These are phyloP conservation scores for Tephrocybe rancida DNA, from an alignment of 768 basidiomycete genomes.

Conservation along the genomic window DNA sequence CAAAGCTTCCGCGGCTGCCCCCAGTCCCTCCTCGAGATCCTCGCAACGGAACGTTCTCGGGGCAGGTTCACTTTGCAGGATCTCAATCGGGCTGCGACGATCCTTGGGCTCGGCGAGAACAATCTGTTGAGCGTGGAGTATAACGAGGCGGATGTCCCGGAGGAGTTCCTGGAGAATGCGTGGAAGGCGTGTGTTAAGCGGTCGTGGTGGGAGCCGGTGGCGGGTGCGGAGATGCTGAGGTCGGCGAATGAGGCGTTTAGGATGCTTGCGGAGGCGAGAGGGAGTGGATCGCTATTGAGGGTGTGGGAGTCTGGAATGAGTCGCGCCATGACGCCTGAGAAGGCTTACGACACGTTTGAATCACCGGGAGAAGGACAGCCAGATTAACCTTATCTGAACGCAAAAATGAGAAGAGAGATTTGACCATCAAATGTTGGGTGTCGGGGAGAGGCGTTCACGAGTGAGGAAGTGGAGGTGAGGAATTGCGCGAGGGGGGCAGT, in stretches of 20 bases:
- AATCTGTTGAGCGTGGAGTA: conserved; percentile 66
- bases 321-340: conserved; percentile 63
- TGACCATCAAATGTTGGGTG: conserved; percentile 28
- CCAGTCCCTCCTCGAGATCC: conserved; percentile 54
- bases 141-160: conserved; percentile 61
- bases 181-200: conserved; percentile 63
- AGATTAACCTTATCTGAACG: no score
- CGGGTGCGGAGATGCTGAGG: conserved; percentile 48
- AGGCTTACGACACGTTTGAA: conserved; percentile 76
- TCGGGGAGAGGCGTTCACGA: conserved; percentile 19
- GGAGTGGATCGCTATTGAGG: conserved; percentile 49
- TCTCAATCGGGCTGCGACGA: conserved; percentile 42
- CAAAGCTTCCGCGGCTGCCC: conserved; percentile 49
- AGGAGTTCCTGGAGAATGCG: conserved; percentile 69
- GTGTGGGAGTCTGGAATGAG: conserved; percentile 58
- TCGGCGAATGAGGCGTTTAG: conserved; percentile 70
- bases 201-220: conserved; percentile 54
- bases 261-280: conserved; percentile 65
- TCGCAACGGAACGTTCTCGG: conserved; percentile 62
- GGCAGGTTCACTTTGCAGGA: conserved; percentile 67
- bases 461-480: conserved; percentile 20
- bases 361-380: no score
- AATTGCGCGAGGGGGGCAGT: conserved; percentile 18
- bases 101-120: conserved; percentile 71
- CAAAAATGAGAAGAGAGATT: no score